These are phyloP conservation scores for Arabidopsis arenosa DNA, from an alignment of 345 rosid species.

Conservation along the genomic window DNA sequence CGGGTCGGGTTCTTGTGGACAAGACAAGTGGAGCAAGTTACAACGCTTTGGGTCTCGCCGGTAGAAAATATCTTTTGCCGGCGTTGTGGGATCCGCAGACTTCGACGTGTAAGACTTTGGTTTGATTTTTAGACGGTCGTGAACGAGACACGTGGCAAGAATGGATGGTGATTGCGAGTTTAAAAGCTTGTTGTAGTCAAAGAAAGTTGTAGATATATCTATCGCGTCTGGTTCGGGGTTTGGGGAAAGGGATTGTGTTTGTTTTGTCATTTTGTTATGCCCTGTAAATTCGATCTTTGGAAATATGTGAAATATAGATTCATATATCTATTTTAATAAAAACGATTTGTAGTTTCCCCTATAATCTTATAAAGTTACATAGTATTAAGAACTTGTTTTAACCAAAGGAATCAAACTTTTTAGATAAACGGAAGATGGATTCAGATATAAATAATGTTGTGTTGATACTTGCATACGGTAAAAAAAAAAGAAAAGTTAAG, in stretches of 20 bases:
- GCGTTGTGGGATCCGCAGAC: constrained; percentile 93
- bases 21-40: constrained; percentile 75
- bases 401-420: constrained; percentile 2
- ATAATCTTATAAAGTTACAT: neutral
- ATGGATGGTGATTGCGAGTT: constrained; percentile 23
- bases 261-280: constrained; percentile 45
- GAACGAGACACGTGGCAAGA: constrained; percentile 27
- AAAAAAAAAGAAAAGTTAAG: neutral
- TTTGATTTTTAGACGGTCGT: constrained; percentile 26
- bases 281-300: constrained; percentile 44
- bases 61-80: constrained; percentile 77
- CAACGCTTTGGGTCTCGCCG: constrained; percentile 70
- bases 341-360: constrained; percentile 7
- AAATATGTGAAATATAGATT: constrained; percentile 20
- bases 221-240: constrained; percentile 28
- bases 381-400: neutral
- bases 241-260: neutral
- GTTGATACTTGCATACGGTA: neutral
- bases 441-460: neutral
- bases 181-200: constrained; percentile 14
- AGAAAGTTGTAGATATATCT: constrained; percentile 45
- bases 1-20: constrained; percentile 71
- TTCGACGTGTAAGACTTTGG: constrained; percentile 61
- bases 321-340: constrained; percentile 24
- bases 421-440: neutral